phyloP scores from a whole-genome alignment of 345 rosid genomes.

The Kernera saxatilis region DNA sequence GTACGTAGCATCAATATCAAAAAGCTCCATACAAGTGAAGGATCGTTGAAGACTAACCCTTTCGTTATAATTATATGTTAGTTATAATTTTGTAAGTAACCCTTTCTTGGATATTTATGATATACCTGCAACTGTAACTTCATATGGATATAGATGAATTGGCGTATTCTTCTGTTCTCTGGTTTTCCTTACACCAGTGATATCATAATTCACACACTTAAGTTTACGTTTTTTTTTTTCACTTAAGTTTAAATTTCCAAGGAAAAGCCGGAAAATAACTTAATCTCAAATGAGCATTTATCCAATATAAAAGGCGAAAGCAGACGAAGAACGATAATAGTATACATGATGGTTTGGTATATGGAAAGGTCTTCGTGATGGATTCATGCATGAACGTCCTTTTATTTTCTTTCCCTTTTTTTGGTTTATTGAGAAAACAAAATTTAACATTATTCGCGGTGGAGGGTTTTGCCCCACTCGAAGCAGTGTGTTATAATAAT shows the following conservation, averaged over 20 bases:
- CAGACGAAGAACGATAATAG: slow-evolving; percentile 25
- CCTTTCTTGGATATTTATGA: no score
- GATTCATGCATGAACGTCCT: slow-evolving; percentile 28
- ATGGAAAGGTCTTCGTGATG: slow-evolving; percentile 11
- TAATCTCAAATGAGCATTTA: neutral
- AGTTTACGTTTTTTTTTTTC: no score
- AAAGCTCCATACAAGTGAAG: slow-evolving; percentile 2
- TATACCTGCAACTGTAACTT: neutral
- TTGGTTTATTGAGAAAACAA: neutral
- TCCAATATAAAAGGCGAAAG: slow-evolving; percentile 15
- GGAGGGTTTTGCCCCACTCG: slow-evolving; percentile 29
- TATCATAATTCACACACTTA: neutral
- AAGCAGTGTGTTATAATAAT: slow-evolving; percentile 30
- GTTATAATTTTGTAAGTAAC: no score
- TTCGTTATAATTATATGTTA: neutral
- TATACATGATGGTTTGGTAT: slow-evolving; percentile 22
- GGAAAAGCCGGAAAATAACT: neutral
- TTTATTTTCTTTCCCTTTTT: neutral
- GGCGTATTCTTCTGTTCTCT: neutral
- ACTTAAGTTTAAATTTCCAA: no score
- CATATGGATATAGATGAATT: neutral
- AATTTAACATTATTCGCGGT: neutral
- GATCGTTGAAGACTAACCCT: neutral
- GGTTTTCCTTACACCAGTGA: neutral
- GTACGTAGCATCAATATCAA: slow-evolving; percentile 10